A percentile compares a stretch with the other conserved stretches of the same genome.
These are phyloP conservation scores for Alternaria triticina DNA, from an alignment of 2,329 filamentous ascomycete genomes.

Conservation along the genomic window DNA sequence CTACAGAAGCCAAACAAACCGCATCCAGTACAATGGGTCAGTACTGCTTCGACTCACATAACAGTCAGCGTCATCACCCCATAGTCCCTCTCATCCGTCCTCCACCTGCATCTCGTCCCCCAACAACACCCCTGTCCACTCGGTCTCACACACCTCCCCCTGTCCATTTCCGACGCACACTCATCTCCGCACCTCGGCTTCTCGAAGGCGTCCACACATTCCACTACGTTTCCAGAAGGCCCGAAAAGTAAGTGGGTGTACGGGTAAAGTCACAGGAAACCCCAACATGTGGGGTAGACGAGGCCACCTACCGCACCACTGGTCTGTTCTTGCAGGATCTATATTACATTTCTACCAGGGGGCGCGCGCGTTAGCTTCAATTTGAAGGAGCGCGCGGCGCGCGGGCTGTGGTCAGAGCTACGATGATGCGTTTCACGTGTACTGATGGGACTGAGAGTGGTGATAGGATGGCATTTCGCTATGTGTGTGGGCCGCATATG, in stretches of 20 bases:
- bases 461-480: neutral
- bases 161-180: neutral
- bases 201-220: slow-evolving; percentile 5
- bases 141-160: neutral
- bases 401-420: neutral
- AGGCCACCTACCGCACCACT: neutral
- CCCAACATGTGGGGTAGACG: neutral
- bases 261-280: slow-evolving; percentile 7
- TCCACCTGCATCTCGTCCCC: neutral
- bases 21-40: neutral
- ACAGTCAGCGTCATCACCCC: neutral
- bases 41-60: neutral
- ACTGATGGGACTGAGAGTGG: neutral
- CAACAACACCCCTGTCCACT: neutral
- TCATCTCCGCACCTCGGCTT: neutral
- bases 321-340: slow-evolving; percentile 5
- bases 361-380: neutral
- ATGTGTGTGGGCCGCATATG: neutral
- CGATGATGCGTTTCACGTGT: neutral
- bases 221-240: slow-evolving; percentile 8
- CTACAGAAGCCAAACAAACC: neutral
- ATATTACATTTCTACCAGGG: slow-evolving; percentile 2
- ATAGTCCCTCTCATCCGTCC: neutral
- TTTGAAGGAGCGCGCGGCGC: neutral
- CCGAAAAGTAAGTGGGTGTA: slow-evolving; percentile 3